phyloP scores from a whole-genome alignment of 2,329 filamentous ascomycete species.

The Boeremia lycopersici region DNA sequence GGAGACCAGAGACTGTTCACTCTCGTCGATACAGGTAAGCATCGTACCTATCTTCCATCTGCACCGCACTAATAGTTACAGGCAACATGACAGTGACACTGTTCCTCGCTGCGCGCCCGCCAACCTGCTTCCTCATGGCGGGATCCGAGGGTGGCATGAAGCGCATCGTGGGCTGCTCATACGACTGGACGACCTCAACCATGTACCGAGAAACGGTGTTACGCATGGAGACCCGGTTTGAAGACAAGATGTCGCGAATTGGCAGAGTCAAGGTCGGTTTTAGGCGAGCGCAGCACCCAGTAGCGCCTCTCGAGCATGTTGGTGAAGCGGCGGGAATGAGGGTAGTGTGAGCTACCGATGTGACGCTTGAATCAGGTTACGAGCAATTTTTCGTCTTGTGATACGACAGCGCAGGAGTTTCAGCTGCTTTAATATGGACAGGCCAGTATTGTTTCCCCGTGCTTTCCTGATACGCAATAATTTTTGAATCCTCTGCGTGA shows the following conservation, averaged over 20 bases:
- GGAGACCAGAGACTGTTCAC: conserved; percentile 38
- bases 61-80: conserved; percentile 25
- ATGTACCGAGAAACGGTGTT: conserved; percentile 54
- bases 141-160: conserved; percentile 55
- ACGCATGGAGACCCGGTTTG: conserved; percentile 48
- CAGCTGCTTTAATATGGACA: no score
- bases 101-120: conserved; percentile 50
- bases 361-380: not conserved
- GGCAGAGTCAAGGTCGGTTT: conserved; percentile 42
- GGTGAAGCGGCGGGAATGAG: conserved; percentile 30
- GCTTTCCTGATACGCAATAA: no score
- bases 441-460: no score
- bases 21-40: conserved; percentile 43
- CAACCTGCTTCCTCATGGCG: conserved; percentile 52
- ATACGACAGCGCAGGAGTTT: no score
- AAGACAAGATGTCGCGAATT: conserved; percentile 45
- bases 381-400: no score
- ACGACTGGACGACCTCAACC: conserved; percentile 51
- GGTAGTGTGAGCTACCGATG: not conserved
- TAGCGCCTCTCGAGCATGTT: conserved; percentile 34
- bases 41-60: not conserved
- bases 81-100: conserved; percentile 53
- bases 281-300: conserved; percentile 38
- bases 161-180: conserved; percentile 54
- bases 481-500: no score